phyloP scores from a whole-genome alignment of 495 filamentous ascomycete species.

The Neurospora sublineolata region DNA sequence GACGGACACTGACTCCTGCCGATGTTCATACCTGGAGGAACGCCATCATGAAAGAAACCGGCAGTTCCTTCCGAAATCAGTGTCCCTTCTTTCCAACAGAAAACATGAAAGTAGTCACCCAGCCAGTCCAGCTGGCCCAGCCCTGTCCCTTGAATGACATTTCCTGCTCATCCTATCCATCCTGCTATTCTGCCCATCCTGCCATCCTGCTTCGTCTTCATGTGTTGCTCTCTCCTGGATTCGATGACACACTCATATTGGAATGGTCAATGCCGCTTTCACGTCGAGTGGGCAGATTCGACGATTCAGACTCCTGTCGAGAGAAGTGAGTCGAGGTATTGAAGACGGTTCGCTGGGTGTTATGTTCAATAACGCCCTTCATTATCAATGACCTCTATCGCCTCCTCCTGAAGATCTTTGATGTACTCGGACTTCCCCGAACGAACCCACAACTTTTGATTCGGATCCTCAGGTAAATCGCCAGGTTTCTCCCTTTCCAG shows the following conservation, averaged over 20 bases:
- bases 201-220: not conserved
- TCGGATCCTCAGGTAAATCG: not conserved
- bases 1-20: not conserved
- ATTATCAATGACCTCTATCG: not conserved
- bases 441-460: not conserved
- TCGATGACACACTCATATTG: not conserved
- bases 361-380: not conserved
- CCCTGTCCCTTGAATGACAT: not conserved
- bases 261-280: not conserved
- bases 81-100: not conserved
- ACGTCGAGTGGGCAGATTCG: not conserved
- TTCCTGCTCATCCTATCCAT: not conserved
- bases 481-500: not conserved
- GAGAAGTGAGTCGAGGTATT: not conserved
- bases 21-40: not conserved
- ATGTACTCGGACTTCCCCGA: not conserved
- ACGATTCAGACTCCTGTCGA: not conserved
- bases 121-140: not conserved
- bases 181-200: too few species aligned
- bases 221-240: not conserved
- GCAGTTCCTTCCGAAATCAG: not conserved
- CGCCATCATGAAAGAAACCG: not conserved
- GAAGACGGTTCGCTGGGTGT: not conserved
- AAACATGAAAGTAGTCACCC: not conserved
- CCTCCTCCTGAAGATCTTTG: not conserved